Evolutionary conservation across 2,329 filamentous ascomycete species (phyloP), one percentile per base, ranked within the genome.

Genomic region (Arthrobotrys musiformis): DNA sequence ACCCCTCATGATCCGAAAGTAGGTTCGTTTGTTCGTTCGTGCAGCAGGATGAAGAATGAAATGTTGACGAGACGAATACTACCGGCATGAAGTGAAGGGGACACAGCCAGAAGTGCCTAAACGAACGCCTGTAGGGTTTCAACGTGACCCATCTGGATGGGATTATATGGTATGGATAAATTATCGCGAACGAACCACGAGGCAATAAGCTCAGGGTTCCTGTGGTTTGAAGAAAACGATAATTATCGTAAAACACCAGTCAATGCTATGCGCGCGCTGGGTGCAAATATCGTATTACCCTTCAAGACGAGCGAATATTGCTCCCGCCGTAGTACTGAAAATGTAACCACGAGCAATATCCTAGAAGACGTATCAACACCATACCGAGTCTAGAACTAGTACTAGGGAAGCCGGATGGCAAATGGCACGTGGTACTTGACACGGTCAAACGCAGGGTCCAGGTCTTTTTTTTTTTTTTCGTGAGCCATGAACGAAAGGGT

Each of bases 391-490:
- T 63, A 62, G 67, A 70, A 62, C 37, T 44, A 44, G n/a, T n/a
- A n/a, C n/a, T n/a, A n/a, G n/a, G 50, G 48, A 24, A 22, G n/a
- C 22, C 63, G 35, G 52, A 28, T 48, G 68, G 33, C 58, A 64
- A 72, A 44, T 28, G 28, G 58, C 68, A 72, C 68, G 68, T 72
- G 68, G 58, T 19, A 24, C 37, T 28, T 15, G 48, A 33, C 26
- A n/a, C 24, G 2, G 56, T 30, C 30, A 37, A 63, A 72, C 37
- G 68, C 68, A 72, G 68, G 68, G 68, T 72, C 68, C 46, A 63
- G 30, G 58, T 35, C 62, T 9, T 35, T 30, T 58, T 9, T 17
- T 48, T n/a, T n/a, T n/a, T n/a, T n/a, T n/a, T n/a, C n/a, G n/a
- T n/a, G n/a, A n/a, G n/a, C n/a, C 19, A 6, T 42, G 8, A 19